phyloP scores from a whole-genome alignment of 306 rosid species.

The Hylodesmum podocarpum region DNA sequence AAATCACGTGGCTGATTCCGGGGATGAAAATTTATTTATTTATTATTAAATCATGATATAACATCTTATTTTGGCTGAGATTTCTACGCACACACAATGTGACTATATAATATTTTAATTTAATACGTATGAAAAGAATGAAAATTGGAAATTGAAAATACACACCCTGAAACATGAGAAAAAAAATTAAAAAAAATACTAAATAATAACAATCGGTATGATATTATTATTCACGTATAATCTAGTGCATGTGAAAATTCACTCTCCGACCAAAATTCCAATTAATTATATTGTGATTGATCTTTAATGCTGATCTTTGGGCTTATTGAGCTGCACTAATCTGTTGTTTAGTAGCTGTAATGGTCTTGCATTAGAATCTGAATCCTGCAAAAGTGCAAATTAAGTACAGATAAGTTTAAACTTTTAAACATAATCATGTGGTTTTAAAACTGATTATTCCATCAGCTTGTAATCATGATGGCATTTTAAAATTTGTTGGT shows the following conservation, averaged over 20 bases:
- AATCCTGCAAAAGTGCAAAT: slow-evolving; percentile 71
- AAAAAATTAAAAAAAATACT: not conserved
- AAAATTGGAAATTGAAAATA: not conserved
- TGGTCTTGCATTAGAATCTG: slow-evolving; percentile 68
- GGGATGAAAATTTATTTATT: too few species aligned
- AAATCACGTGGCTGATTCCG: too few species aligned
- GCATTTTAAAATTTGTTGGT: not conserved
- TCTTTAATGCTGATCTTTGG: slow-evolving; percentile 26
- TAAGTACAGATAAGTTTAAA: not conserved
- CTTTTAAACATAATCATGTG: not conserved
- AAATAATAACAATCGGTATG: not conserved
- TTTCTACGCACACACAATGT: too few species aligned
- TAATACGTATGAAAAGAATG: not conserved
- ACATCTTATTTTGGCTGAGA: too few species aligned
- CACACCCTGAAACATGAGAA: not conserved
- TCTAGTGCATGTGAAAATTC: not conserved
- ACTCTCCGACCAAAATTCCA: not conserved
- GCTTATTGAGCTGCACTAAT: slow-evolving; percentile 37
- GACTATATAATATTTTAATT: too few species aligned
- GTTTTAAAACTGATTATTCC: not conserved
- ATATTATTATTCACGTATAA: too few species aligned
- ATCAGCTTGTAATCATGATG: not conserved
- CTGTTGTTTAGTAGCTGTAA: slow-evolving; percentile 55
- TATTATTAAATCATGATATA: too few species aligned
- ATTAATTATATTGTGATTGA: not conserved